These are phyloP conservation scores for Clonostachys sp. DNA, from an alignment of 2,329 filamentous ascomycete genomes.

Conservation along the genomic window DNA sequence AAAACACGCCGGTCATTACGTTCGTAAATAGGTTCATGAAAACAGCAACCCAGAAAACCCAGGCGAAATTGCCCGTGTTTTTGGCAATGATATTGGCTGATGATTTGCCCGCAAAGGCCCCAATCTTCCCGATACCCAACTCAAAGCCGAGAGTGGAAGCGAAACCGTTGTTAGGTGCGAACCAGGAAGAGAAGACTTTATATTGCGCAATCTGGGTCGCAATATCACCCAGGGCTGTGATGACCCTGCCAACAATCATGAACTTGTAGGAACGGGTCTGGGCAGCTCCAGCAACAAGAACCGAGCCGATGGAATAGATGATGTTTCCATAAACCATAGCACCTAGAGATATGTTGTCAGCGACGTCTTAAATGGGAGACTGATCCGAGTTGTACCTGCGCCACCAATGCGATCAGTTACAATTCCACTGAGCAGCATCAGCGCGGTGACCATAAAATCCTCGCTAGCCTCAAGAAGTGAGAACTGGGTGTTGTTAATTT, in stretches of 20 bases:
- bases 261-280: conserved; percentile 49
- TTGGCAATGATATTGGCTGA: conserved; percentile 52
- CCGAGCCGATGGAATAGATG: conserved; percentile 49
- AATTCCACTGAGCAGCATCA: conserved; percentile 47
- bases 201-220: conserved; percentile 58
- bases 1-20: conserved; percentile 41
- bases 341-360: conserved; percentile 2
- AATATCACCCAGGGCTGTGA: conserved; percentile 53
- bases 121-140: conserved; percentile 52
- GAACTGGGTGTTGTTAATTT: conserved; percentile 54
- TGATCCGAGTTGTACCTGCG: conserved; percentile 19
- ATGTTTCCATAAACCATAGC: conserved; percentile 52
- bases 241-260: conserved; percentile 50
- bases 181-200: conserved; percentile 59
- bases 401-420: conserved; percentile 54
- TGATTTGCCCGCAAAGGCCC: conserved; percentile 51
- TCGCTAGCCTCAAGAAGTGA: conserved; percentile 52
- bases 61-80: conserved; percentile 51
- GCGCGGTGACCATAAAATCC: conserved; percentile 52
- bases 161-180: conserved; percentile 53
- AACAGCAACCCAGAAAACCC: conserved; percentile 54
- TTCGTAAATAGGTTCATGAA: conserved; percentile 62
- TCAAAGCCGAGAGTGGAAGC: conserved; percentile 55
- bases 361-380: no score
- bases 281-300: conserved; percentile 50